Conservation (phyloP, 2,329 filamentous ascomycete genomes). For the Anthostomella pinea region DNA sequence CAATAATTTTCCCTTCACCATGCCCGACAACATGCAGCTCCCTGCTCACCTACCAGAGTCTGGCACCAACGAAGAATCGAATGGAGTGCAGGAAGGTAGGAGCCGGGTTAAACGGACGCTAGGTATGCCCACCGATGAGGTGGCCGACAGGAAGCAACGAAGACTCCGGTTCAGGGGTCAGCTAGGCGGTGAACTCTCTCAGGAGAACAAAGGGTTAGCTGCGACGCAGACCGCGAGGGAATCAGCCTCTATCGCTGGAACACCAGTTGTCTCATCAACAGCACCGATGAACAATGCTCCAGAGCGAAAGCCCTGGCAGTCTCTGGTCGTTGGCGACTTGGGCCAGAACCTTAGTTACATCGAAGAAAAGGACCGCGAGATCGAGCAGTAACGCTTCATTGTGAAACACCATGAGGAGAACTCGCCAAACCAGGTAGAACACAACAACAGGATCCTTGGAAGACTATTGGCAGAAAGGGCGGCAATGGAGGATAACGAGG, state of each 20-base stretch:
- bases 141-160: conserved; percentile 16
- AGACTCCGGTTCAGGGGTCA: conserved; percentile 17
- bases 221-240: background rate
- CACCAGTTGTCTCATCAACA: background rate
- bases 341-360: conserved; percentile 36
- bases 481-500: conserved; percentile 31
- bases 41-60: background rate
- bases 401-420: conserved; percentile 24
- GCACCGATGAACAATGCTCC: conserved; percentile 3
- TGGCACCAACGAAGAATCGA: conserved; percentile 1
- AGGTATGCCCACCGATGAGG: conserved; percentile 23
- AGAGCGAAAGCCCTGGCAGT: conserved; percentile 25
- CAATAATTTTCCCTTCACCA: background rate
- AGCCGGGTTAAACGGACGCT: conserved; percentile 12
- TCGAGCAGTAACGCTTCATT: conserved; percentile 36
- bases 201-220: conserved; percentile 4
- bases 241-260: conserved; percentile 4
- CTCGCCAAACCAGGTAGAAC: conserved; percentile 20
- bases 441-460: conserved; percentile 24
- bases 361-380: conserved; percentile 36
- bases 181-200: too few species aligned
- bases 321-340: conserved; percentile 35
- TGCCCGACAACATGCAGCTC: conserved; percentile 4
- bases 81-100: background rate
- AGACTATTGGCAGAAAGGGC: conserved; percentile 24